These are phyloP conservation scores for Spinacia oleracea DNA, from an alignment of 179 eudicot species.

Conservation along the genomic window DNA sequence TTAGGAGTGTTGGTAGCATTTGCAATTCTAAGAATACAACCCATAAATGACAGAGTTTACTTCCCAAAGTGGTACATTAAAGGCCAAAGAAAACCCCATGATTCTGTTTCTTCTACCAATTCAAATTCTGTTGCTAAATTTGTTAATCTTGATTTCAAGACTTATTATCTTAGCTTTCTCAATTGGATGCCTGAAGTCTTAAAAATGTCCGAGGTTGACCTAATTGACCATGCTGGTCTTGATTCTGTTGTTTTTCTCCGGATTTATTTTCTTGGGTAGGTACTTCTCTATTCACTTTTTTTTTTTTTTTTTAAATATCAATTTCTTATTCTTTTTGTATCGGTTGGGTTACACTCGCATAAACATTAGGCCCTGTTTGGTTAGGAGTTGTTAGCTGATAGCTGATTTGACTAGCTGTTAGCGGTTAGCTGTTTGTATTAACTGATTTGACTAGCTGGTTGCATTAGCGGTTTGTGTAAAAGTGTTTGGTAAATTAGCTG, in stretches of 20 bases:
- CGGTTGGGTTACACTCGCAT: too few relatives aligned
- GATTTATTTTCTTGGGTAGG: conserved; percentile 69
- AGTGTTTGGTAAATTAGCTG: too few relatives aligned
- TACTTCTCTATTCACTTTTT: conserved; percentile 20
- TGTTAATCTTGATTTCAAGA: conserved; percentile 56
- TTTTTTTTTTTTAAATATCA: neutral
- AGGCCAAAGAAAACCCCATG: conserved; percentile 41
- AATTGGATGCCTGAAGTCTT: conserved; percentile 79
- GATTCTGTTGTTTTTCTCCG: conserved; percentile 70
- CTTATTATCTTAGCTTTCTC: conserved; percentile 57
- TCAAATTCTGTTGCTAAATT: conserved; percentile 60
- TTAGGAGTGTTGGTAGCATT: conserved; percentile 68
- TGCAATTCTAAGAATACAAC: conserved; percentile 72
- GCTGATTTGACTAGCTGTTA: too few relatives aligned
- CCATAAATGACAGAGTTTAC: conserved; percentile 71
- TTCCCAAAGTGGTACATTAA: conserved; percentile 67
- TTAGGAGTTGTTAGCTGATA: too few relatives aligned
- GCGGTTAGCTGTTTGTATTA: too few relatives aligned
- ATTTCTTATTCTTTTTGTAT: neutral
- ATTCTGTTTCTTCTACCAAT: conserved; percentile 38
- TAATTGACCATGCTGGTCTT: conserved; percentile 65
- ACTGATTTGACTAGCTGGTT: too few relatives aligned
- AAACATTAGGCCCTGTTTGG: too few relatives aligned
- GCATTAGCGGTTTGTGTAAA: too few relatives aligned
- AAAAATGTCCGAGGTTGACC: conserved; percentile 48